Evolutionary conservation across 345 rosid species (phyloP).

Genomic region (Bruguiera sexangula): DNA sequence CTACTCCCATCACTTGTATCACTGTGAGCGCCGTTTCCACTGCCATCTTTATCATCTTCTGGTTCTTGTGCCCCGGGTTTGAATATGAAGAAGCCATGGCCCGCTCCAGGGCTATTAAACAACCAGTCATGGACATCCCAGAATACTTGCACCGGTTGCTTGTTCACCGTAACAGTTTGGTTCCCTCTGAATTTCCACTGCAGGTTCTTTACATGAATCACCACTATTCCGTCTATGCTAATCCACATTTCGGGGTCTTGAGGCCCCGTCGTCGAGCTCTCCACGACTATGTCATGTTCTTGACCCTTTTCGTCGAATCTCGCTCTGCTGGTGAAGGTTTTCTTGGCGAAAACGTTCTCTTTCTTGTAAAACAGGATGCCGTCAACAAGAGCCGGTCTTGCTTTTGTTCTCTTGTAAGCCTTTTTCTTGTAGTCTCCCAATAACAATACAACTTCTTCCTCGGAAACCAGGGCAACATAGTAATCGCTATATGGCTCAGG

Average conservation of each 20-base stretch:
- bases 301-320: conserved; percentile 60
- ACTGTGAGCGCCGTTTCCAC: conserved; percentile 46
- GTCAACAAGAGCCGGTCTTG: conserved; percentile 71
- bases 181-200: conserved; percentile 98
- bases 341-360: conserved; percentile 80
- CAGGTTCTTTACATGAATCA: conserved; percentile 72
- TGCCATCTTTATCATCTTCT: conserved; percentile 54
- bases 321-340: conserved; percentile 66
- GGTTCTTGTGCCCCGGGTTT: conserved; percentile 59
- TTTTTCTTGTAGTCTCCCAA: conserved; percentile 83
- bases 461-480: conserved; percentile 74
- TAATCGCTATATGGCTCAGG: conserved; percentile 77
- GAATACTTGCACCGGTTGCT: conserved; percentile 66
- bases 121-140: conserved; percentile 99
- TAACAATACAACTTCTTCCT: conserved; percentile 78
- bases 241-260: conserved; percentile 94
- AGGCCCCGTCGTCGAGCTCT: conserved; percentile 53
- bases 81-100: conserved; percentile 79
- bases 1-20: conserved; percentile 55
- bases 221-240: conserved; percentile 73
- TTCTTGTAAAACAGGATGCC: conserved; percentile 60
- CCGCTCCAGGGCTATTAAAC: conserved; percentile 54
- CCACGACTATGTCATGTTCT: conserved; percentile 81
- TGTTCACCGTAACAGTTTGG: conserved; percentile 74
- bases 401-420: conserved; percentile 76